Evolutionary conservation across 352 stramenopile species (phyloP).

Genomic region (Saprolegnia parasitica): DNA sequence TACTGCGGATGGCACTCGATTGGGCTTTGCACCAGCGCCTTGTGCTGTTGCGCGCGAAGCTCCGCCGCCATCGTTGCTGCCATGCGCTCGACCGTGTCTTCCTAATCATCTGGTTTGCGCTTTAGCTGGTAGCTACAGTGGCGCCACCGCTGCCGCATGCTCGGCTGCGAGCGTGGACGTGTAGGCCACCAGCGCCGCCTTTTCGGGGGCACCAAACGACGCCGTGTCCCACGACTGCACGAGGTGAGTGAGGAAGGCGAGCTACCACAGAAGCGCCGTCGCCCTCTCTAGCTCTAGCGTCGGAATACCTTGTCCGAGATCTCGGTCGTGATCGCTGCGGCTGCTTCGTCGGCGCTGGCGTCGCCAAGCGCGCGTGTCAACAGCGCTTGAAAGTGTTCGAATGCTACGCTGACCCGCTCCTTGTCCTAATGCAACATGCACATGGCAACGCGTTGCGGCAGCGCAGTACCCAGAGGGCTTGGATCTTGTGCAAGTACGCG

Average conservation of each 20-base stretch:
- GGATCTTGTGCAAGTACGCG: conserved; percentile 4
- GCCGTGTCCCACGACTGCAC: not conserved
- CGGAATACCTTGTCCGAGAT: not conserved
- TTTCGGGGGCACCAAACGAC: not conserved
- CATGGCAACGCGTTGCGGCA: not conserved
- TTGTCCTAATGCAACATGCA: not conserved
- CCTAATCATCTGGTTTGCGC: not conserved
- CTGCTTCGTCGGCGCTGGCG: not conserved
- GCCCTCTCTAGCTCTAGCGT: not conserved
- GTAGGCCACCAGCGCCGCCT: not conserved
- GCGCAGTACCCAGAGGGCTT: not conserved
- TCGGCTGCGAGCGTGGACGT: not conserved
- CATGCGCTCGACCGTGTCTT: not conserved
- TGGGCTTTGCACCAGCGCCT: not conserved
- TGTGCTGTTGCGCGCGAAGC: not conserved
- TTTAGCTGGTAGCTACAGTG: not conserved
- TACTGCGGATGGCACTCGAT: not conserved
- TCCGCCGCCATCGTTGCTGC: not conserved
- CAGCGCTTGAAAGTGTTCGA: conserved; percentile 1
- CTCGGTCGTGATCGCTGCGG: not conserved
- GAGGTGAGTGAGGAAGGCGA: not conserved
- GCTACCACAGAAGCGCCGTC: not conserved
- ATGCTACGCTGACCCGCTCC: not conserved
- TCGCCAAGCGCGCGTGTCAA: not conserved
- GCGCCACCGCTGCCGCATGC: not conserved